These are phyloP conservation scores for Mortierella alpina DNA, from an alignment of 192 early-diverging fungal species.

Conservation along the genomic window DNA sequence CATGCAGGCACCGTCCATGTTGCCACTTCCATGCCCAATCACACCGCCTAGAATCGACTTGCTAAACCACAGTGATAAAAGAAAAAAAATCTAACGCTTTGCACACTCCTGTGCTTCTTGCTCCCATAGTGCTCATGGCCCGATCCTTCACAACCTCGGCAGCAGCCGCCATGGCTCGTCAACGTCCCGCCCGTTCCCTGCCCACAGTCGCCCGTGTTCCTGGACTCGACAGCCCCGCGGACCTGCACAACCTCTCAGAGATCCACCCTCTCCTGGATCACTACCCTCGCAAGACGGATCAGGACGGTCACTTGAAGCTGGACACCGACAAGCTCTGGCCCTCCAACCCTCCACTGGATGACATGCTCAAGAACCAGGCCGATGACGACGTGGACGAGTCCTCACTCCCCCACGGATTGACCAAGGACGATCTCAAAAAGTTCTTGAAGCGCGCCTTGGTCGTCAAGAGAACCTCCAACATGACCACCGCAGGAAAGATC, in stretches of 20 bases:
- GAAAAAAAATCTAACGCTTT: too few species aligned
- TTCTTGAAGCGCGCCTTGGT: conserved; percentile 79
- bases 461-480: conserved; percentile 80
- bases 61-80: too few species aligned
- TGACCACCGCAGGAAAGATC: conserved; percentile 84
- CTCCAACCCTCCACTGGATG: conserved; percentile 38
- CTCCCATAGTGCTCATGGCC: conserved; percentile 15
- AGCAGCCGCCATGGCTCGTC: conserved; percentile 41
- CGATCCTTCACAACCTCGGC: conserved; percentile 31
- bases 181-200: conserved; percentile 18
- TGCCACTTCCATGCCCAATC: too few species aligned
- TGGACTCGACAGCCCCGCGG: conserved; percentile 22
- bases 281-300: conserved; percentile 41
- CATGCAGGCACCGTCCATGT: too few species aligned
- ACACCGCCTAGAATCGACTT: too few species aligned
- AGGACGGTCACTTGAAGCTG: conserved; percentile 30
- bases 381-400: conserved; percentile 50
- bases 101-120: too few species aligned
- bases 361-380: conserved; percentile 49
- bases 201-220: conserved; percentile 24
- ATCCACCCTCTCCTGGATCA: conserved; percentile 52
- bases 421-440: conserved; percentile 61
- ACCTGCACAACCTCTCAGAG: conserved; percentile 42
- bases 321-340: conserved; percentile 34
- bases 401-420: conserved; percentile 58